Evolutionary conservation across 352 stramenopile species (phyloP).

Genomic region (Phytopythium ostracodes): DNA sequence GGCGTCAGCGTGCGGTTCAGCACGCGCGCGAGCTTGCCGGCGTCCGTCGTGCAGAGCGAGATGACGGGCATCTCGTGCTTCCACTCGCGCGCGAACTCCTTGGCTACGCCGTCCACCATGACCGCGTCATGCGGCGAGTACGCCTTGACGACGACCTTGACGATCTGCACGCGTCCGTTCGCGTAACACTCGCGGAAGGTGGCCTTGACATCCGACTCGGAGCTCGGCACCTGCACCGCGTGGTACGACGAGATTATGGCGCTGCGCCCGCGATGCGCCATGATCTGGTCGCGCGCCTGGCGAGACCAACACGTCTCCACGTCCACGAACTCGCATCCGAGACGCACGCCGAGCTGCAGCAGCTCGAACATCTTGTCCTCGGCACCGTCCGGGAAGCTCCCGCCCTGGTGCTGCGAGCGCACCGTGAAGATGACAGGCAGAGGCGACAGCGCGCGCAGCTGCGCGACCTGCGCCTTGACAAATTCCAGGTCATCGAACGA

Average conservation of each 20-base stretch:
- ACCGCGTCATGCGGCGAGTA: constrained; percentile 82
- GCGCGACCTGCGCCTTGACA: constrained; percentile 68
- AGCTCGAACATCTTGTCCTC: constrained; percentile 87
- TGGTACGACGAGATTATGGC: constrained; percentile 82
- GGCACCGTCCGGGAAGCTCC: constrained; percentile 89
- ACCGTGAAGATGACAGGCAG: constrained; percentile 97
- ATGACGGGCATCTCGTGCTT: constrained; percentile 90
- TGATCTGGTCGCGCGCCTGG: constrained; percentile 54
- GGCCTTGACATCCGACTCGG: constrained; percentile 34
- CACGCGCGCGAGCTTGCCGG: constrained; percentile 92
- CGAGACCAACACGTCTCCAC: constrained; percentile 90
- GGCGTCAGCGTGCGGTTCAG: constrained; percentile 95
- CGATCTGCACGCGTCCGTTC: constrained; percentile 70
- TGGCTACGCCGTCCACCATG: constrained; percentile 70
- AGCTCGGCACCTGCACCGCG: constrained; percentile 47
- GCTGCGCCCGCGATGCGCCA: constrained; percentile 34
- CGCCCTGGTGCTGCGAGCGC: constrained; percentile 91
- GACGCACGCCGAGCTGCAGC: constrained; percentile 87
- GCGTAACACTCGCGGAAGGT: constrained; percentile 76
- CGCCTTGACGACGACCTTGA: constrained; percentile 91
- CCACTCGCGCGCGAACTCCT: constrained; percentile 47
- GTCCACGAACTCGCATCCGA: constrained; percentile 95
- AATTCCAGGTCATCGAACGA: constrained; percentile 43
- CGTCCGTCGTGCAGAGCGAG: constrained; percentile 91
- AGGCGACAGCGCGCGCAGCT: constrained; percentile 81